Evolutionary conservation across 352 stramenopile species (phyloP), one percentile per base, ranked within the genome.

Genomic region (Globisporangium okanoganense): DNA sequence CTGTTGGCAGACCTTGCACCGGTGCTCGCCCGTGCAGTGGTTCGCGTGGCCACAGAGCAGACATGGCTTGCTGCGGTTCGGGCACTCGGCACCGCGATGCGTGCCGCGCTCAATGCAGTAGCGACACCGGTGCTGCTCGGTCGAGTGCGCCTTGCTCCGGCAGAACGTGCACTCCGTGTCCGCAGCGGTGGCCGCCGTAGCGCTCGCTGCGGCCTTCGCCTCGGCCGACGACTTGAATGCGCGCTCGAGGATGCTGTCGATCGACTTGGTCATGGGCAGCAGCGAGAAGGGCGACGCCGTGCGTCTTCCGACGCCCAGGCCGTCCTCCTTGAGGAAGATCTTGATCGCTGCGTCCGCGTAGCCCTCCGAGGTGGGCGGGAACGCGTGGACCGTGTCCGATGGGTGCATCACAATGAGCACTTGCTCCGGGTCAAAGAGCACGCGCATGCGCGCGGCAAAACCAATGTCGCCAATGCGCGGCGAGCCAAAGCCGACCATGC

Each of bases 381-480:
- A 95, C 18, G 85, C 85, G 56, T 95, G 85, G 16, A 95, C 84
- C 2, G 75, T 79, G 59, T 95, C 85, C 1, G 81, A 88, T 13
- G 85, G 83, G 45, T 95, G 82, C 85, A 95, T 95, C 8, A 95
- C 78, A 56, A 92, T 90, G 14, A 95, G 55, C 13, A 93, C 58
- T 49, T 95, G 85, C 56, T 93, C 77, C 5, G 81, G 75, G 22
- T 91, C 76, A 56, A 92, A 95, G 8, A 95, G 71, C 44, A 92
- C 58, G 18, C 80, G 75, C 44, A 95, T 62, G 2, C 83, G 76
- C 40, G 85, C 78, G 1, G 85, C 85, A 70, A 95, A 91, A 36
- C 83, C 83, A 33, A 87, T 76, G 43, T 95, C 85, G 2, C 85
- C 85, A 4, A 91, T 84, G 1, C 84, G 83, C 5, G 85, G 85